Conservation (phyloP, 176 grass and related monocot species). For the Areca catechu region DNA sequence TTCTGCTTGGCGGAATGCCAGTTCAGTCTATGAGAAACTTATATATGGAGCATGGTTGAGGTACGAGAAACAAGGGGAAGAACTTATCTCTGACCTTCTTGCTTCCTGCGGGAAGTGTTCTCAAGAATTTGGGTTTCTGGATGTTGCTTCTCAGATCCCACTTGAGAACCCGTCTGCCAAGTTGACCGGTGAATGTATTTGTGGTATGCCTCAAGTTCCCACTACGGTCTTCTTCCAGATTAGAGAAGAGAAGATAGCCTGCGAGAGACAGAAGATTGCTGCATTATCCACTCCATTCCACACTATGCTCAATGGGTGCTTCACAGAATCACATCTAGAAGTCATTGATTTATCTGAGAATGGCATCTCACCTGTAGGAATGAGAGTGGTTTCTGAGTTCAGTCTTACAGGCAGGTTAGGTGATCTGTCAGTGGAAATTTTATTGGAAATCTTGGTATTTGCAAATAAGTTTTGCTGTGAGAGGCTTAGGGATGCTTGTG, state of each 20-base stretch:
- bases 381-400: slow-evolving; percentile 59
- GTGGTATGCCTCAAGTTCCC: slow-evolving; percentile 14
- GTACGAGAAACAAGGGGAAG: slow-evolving; percentile 73
- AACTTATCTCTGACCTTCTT: slow-evolving; percentile 62
- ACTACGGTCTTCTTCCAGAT: slow-evolving; percentile 58
- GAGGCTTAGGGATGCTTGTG: slow-evolving; percentile 73
- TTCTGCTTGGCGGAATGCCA: slow-evolving; percentile 55
- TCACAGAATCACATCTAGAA: slow-evolving; percentile 76
- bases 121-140: slow-evolving; percentile 48
- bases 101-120: slow-evolving; percentile 63
- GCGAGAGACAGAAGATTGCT: slow-evolving; percentile 72
- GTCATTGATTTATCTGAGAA: slow-evolving; percentile 85
- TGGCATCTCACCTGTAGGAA: slow-evolving; percentile 58
- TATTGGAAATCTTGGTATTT: slow-evolving; percentile 80
- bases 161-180: slow-evolving; percentile 18
- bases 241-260: slow-evolving; percentile 50
- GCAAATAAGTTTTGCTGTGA: slow-evolving; percentile 84
- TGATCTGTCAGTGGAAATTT: slow-evolving; percentile 53
- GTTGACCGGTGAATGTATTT: slow-evolving; percentile 14
- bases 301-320: slow-evolving; percentile 93
- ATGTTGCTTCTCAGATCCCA: slow-evolving; percentile 60
- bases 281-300: slow-evolving; percentile 65
- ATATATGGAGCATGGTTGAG: slow-evolving; percentile 66
- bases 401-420: slow-evolving; percentile 39
- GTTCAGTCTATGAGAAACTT: slow-evolving; percentile 64